Base-by-base conservation (phyloP, 345 rosid species). In the Eutrema japonicum region DNA sequence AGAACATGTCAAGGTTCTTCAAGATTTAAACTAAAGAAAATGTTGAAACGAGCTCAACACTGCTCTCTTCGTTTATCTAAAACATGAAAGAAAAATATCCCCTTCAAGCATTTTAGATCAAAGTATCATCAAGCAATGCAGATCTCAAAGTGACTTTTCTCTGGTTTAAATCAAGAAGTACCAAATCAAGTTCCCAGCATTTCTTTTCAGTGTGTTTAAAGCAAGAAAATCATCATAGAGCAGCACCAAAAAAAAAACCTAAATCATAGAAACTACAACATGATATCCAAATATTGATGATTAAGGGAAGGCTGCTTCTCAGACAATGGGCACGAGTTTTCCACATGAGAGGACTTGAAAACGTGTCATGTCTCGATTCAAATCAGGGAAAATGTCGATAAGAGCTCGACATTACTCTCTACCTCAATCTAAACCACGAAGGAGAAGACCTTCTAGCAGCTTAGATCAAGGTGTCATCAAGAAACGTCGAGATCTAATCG, bases 151-250 rank as follows among this genome's bases (percentile, higher is more conserved):
- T 35, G 35, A 32, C 59, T n/a, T 4, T 58, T 49, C 52, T 27
- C n/a, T 13, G 46, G 38, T 3, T 45, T 36, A 46, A 49, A 58
- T 50, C 48, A 36, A 76, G 2, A 62, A 69, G 57, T 7, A 43
- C 51, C 67, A 76, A 45, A 46, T 8, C 74, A 61, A 14, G 0
- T 76, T 54, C 59, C 16, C 46, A 62, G 6, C 52, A 5, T 65
- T 36, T 61, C 70, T 37, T 61, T 68, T 69, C 75, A 70, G 79
- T 69, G 70, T 76, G 75, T 75, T 76, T 76, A 76, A 76, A 76
- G 75, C 79, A 76, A 69, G 7, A 45, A 0, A 76, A 69, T 69
- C 70, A 76, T 69, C 79, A 69, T 38, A 37, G 70, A 61, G 59
- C 79, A 62, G 48, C 70, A 43, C n/a, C 1, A 48, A 43, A 6